Evolutionary conservation across 306 rosid genomes (phyloP).

Genomic region (Morella rubra): DNA sequence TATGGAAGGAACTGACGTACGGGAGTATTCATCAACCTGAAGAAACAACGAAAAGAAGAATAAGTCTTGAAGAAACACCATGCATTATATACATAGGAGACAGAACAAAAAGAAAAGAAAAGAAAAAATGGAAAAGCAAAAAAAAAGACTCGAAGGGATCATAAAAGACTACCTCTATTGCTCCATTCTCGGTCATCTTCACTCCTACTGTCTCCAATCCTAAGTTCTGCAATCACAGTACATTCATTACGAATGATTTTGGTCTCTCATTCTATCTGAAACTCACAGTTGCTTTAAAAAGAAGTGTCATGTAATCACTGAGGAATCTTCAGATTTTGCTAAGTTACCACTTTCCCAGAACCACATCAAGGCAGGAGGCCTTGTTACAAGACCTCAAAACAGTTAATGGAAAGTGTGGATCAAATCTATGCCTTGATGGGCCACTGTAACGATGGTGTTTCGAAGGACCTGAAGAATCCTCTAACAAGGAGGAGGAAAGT

Average conservation of each 20-base stretch:
- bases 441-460: not conserved
- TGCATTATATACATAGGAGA: not conserved
- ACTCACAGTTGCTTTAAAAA: conserved; percentile 14
- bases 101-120: conserved; percentile 6
- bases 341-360: conserved; percentile 15
- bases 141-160: conserved; percentile 16
- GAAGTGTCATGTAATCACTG: conserved; percentile 11
- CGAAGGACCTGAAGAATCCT: not conserved
- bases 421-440: not conserved
- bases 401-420: conserved; percentile 1
- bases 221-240: conserved; percentile 64
- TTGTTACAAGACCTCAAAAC: not conserved
- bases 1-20: conserved; percentile 86
- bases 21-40: conserved; percentile 94
- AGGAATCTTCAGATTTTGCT: conserved; percentile 19
- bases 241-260: conserved; percentile 4
- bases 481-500: not conserved
- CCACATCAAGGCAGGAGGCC: not conserved
- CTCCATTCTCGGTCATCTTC: conserved; percentile 64
- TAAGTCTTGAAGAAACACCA: conserved; percentile 6
- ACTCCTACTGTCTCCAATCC: conserved; percentile 94
- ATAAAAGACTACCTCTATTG: conserved; percentile 71
- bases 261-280: conserved; percentile 8
- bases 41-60: not conserved
- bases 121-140: not conserved